phyloP scores from a whole-genome alignment of 1,284 basidiomycete genomes.

The Pseudozyma sp. region DNA sequence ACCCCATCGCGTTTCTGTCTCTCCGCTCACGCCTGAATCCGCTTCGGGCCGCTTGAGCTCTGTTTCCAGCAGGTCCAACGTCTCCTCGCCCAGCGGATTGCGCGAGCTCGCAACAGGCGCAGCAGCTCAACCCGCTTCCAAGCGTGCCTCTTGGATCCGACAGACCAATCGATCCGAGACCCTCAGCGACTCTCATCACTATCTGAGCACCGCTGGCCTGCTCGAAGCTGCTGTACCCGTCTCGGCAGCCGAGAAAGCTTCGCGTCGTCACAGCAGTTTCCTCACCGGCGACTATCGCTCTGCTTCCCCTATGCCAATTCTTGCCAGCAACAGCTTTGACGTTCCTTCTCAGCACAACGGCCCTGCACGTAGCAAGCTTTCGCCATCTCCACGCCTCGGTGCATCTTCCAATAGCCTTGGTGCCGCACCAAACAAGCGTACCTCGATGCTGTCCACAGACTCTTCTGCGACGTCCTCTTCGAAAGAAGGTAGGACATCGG shows the following conservation, averaged over 20 bases:
- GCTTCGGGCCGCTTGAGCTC: constrained; percentile 10
- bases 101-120: constrained; percentile 40
- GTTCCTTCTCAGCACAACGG: not conserved
- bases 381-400: constrained; percentile 3
- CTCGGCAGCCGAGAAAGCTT: constrained; percentile 15
- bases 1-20: constrained; percentile 11
- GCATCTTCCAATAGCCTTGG: constrained; percentile 1
- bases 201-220: constrained; percentile 5
- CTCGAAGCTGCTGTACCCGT: constrained; percentile 18
- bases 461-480: constrained; percentile 41
- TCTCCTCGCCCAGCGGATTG: constrained; percentile 14
- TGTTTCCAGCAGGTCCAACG: constrained; percentile 1
- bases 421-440: constrained; percentile 15
- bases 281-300: constrained; percentile 30
- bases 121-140: constrained; percentile 43
- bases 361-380: not conserved
- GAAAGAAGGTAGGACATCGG: constrained; percentile 22
- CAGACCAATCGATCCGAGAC: constrained; percentile 26
- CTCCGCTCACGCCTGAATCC: constrained; percentile 23
- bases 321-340: constrained; percentile 38
- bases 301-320: constrained; percentile 30
- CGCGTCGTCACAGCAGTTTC: constrained; percentile 49
- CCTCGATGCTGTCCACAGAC: constrained; percentile 42
- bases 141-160: constrained; percentile 43
- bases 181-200: constrained; percentile 35